Conservation (phyloP, 768 basidiomycete species). For the Tulasnella sp. region DNA sequence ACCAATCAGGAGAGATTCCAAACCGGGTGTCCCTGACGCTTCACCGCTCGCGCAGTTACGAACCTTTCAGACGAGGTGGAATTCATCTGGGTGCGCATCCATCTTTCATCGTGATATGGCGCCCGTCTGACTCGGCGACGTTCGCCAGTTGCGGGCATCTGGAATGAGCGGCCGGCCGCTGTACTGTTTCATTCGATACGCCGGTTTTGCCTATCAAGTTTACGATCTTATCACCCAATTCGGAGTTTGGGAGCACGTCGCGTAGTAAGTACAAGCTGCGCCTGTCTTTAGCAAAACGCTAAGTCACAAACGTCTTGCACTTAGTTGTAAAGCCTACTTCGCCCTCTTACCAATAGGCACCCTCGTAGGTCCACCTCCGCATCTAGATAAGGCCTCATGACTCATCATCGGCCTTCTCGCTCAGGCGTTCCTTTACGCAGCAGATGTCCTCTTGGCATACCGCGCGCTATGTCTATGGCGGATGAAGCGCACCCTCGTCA, state of each 20-base stretch:
- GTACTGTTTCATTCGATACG: constrained; percentile 10
- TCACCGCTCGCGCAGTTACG: neutral
- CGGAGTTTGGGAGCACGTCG: neutral
- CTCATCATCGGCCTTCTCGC: neutral
- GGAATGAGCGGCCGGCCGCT: constrained; percentile 6
- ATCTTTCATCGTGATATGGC: neutral
- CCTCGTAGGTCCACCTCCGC: neutral
- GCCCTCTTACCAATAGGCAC: constrained; percentile 6
- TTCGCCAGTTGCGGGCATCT: neutral
- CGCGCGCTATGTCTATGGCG: constrained; percentile 5
- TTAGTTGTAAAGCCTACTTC: neutral
- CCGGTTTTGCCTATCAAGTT: neutral
- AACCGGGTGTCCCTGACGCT: neutral
- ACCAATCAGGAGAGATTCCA: neutral
- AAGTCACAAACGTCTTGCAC: neutral
- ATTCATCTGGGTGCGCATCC: constrained; percentile 4
- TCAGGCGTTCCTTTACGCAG: constrained; percentile 5
- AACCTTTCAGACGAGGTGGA: neutral
- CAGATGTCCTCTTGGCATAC: constrained; percentile 2
- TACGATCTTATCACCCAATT: neutral
- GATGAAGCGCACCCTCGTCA: constrained; percentile 7
- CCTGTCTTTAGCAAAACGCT: neutral
- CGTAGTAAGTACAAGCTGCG: neutral
- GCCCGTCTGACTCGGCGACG: neutral
- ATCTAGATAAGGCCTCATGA: neutral